phyloP scores from a whole-genome alignment of 768 basidiomycete genomes.

The Suillus subaureus region DNA sequence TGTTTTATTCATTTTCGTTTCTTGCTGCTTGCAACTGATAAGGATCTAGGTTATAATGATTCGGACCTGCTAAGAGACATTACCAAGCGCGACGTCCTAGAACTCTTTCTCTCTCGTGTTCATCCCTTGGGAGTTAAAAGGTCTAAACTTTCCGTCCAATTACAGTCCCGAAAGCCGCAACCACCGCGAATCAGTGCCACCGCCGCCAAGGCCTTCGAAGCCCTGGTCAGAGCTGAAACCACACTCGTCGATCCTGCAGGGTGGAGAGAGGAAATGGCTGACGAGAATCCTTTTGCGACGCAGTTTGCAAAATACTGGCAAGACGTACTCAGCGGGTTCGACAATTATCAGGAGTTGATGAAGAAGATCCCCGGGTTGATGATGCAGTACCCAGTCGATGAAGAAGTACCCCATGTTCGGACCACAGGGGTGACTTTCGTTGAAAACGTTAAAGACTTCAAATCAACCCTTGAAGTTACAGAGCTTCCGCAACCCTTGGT shows the following conservation, averaged over 20 bases:
- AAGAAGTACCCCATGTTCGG: conserved; percentile 49
- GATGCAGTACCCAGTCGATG: conserved; percentile 55
- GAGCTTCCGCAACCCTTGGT: conserved; percentile 68
- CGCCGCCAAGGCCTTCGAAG: conserved; percentile 65
- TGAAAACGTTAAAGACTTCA: conserved; percentile 68
- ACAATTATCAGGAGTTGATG: conserved; percentile 45
- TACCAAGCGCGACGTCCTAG: conserved; percentile 74
- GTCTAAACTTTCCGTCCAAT: conserved; percentile 83
- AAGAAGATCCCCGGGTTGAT: conserved; percentile 59
- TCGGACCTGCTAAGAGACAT: conserved; percentile 62
- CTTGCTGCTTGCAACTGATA: neutral
- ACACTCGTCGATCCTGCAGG: conserved; percentile 52
- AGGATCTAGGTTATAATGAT: conserved; percentile 65
- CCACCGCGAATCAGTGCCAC: conserved; percentile 62
- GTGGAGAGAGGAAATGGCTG: conserved; percentile 54
- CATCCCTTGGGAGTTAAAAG: conserved; percentile 71
- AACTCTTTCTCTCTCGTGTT: conserved; percentile 68
- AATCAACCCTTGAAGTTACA: conserved; percentile 53
- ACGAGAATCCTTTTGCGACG: conserved; percentile 54
- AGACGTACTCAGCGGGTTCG: conserved; percentile 40
- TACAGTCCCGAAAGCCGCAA: conserved; percentile 68
- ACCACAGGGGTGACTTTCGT: conserved; percentile 59
- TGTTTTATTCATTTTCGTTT: conserved; percentile 31
- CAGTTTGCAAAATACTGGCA: conserved; percentile 71
- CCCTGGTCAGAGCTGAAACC: conserved; percentile 47